phyloP scores from a whole-genome alignment of 257 asterid species.

The Cordia subcordata region DNA sequence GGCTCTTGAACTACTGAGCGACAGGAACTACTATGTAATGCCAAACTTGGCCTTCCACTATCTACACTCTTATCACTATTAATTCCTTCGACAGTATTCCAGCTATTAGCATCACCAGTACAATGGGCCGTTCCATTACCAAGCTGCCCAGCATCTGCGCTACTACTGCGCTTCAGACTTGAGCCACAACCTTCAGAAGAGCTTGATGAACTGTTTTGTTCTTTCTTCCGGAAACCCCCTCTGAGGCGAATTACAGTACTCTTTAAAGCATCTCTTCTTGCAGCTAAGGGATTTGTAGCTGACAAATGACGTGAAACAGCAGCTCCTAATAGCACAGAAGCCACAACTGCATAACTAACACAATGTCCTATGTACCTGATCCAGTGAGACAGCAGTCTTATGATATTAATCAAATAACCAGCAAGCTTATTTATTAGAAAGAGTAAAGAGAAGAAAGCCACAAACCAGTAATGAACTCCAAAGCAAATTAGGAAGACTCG shows the following conservation, averaged over 20 bases:
- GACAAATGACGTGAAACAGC: constrained; percentile 95
- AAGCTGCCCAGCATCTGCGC: constrained; percentile 97
- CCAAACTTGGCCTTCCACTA: constrained; percentile 93
- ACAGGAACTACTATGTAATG: constrained; percentile 82
- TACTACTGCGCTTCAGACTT: constrained; percentile 94
- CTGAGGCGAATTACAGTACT: constrained; percentile 94
- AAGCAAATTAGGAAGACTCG: constrained; percentile 95
- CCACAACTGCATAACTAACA: constrained; percentile 92
- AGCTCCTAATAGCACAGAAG: constrained; percentile 95
- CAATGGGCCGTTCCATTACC: constrained; percentile 59
- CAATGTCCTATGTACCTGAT: constrained; percentile 96
- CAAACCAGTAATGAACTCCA: constrained; percentile 98
- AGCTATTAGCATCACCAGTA: constrained; percentile 64
- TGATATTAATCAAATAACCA: not conserved
- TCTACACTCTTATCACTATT: constrained; percentile 87
- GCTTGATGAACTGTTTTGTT: constrained; percentile 85
- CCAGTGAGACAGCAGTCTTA: constrained; percentile 5
- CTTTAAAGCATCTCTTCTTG: constrained; percentile 97
- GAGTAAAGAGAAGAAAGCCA: constrained; percentile 5
- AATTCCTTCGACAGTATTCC: constrained; percentile 84
- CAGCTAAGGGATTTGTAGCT: constrained; percentile 75
- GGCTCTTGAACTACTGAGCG: constrained; percentile 84
- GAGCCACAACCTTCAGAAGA: constrained; percentile 99
- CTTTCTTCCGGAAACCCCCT: constrained; percentile 90
- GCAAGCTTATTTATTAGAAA: not conserved